These are phyloP conservation scores for Cryphonectria carpinicola DNA, from an alignment of 2,329 filamentous ascomycete species.

Conservation along the genomic window DNA sequence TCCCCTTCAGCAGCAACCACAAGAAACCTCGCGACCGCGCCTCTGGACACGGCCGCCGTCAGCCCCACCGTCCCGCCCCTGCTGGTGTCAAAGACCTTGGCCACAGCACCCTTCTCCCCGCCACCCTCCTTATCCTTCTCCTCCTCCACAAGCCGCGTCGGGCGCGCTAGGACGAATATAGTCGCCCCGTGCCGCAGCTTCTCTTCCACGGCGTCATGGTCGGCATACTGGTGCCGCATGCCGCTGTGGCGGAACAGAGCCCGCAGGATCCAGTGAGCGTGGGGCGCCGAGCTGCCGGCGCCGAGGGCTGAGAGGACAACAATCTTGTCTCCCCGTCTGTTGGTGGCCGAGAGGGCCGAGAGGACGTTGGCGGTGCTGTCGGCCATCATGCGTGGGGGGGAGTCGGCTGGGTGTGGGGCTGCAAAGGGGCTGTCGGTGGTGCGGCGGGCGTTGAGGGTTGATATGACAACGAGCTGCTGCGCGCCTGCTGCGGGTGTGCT, in stretches of 20 bases:
- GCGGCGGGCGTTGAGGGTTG: constrained; percentile 46
- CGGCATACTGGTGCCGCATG: constrained; percentile 50
- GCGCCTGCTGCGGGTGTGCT: not conserved
- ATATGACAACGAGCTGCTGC: constrained; percentile 37
- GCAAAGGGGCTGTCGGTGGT: constrained; percentile 47
- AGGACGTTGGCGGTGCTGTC: constrained; percentile 31
- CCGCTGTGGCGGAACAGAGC: constrained; percentile 50
- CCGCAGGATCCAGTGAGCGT: constrained; percentile 47
- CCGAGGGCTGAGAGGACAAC: constrained; percentile 57
- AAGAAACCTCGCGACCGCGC: constrained; percentile 45
- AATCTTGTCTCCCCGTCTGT: constrained; percentile 39
- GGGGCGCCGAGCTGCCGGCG: constrained; percentile 48
- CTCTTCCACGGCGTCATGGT: constrained; percentile 51
- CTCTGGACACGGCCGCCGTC: constrained; percentile 35
- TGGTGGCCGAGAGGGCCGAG: not conserved
- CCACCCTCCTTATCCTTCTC: not conserved
- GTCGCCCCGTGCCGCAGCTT: constrained; percentile 38
- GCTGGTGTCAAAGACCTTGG: constrained; percentile 28
- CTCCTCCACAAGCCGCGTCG: constrained; percentile 20
- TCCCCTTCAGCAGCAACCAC: constrained; percentile 40
- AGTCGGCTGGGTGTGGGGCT: constrained; percentile 35
- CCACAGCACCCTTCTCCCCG: rapidly evolving
- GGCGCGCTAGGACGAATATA: constrained; percentile 15
- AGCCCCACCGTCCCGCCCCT: constrained; percentile 41
- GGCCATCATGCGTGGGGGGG: constrained; percentile 44